A percentile compares a stretch with the other conserved stretches of the same genome.
Evolutionary conservation across 495 filamentous ascomycete species (phyloP).

Genomic region (Neurospora sp.): DNA sequence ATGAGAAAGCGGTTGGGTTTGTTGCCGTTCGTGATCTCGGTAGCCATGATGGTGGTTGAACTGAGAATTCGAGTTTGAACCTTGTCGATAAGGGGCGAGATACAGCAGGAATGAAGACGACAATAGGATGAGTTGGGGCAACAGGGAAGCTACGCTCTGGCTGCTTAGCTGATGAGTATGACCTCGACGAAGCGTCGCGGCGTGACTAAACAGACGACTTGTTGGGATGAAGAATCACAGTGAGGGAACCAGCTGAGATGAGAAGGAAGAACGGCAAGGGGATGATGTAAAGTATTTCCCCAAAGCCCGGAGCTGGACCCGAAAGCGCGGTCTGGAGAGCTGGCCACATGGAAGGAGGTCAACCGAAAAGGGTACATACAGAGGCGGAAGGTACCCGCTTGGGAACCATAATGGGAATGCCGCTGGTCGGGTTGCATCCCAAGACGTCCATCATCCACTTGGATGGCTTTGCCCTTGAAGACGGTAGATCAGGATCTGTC

Average conservation of each 20-base stretch:
- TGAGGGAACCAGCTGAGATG: neutral
- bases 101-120: neutral
- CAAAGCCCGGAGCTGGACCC: neutral
- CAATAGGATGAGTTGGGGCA: neutral
- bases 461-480: neutral
- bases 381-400: neutral
- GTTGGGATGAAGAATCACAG: neutral
- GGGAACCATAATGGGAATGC: neutral
- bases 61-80: neutral
- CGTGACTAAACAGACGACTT: neutral
- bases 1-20: constrained; percentile 40
- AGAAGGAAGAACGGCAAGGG: neutral
- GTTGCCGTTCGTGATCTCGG: constrained; percentile 12
- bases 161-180: neutral
- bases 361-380: neutral
- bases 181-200: neutral
- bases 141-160: neutral
- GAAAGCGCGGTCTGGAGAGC: neutral
- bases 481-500: neutral
- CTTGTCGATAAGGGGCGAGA: neutral
- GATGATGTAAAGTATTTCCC: neutral
- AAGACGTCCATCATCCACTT: neutral
- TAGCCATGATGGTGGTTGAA: constrained; percentile 12
- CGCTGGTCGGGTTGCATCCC: neutral
- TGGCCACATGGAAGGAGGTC: neutral